A percentile compares a stretch with the other conserved stretches of the same genome.
Evolutionary conservation across 192 early-diverging fungal genomes (phyloP).

Genomic region (Backusella macrospora): DNA sequence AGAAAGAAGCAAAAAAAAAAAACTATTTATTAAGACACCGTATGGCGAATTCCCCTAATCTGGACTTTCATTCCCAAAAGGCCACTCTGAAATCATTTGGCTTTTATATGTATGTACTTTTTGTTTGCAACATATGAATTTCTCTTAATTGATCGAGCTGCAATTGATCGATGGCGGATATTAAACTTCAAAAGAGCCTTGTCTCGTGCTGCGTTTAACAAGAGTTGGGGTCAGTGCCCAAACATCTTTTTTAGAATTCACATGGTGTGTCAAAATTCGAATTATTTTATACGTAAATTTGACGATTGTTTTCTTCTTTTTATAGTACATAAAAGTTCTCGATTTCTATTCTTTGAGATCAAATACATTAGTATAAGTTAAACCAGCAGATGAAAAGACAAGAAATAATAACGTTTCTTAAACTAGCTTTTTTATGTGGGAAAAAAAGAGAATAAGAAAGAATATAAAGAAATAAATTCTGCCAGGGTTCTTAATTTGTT

Average conservation of each 20-base stretch:
- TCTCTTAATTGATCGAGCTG: slow-evolving; percentile 22
- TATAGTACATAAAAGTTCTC: background rate
- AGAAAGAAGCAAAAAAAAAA: background rate
- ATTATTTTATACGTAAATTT: slow-evolving; percentile 9
- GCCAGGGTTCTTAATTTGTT: background rate
- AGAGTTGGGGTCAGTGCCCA: slow-evolving; percentile 8
- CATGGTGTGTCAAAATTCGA: slow-evolving; percentile 9
- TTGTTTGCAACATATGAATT: slow-evolving; percentile 8
- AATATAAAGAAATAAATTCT: slow-evolving; percentile 1
- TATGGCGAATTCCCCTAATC: slow-evolving; percentile 10
- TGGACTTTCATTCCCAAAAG: background rate
- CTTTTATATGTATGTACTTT: background rate
- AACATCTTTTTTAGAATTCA: background rate
- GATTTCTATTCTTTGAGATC: background rate
- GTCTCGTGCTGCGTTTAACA: slow-evolving; percentile 10
- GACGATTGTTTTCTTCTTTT: background rate
- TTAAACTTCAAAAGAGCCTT: slow-evolving; percentile 7
- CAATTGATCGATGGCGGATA: slow-evolving; percentile 18
- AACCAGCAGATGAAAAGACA: background rate
- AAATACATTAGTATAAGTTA: background rate
- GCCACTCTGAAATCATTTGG: background rate
- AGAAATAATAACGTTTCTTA: background rate
- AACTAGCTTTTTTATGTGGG: background rate
- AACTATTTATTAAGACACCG: slow-evolving; percentile 6
- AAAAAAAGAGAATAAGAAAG: slow-evolving; percentile 7